These are phyloP conservation scores for Neopestalotiopsis sp. DNA, from an alignment of 2,329 filamentous ascomycete genomes.

Conservation along the genomic window DNA sequence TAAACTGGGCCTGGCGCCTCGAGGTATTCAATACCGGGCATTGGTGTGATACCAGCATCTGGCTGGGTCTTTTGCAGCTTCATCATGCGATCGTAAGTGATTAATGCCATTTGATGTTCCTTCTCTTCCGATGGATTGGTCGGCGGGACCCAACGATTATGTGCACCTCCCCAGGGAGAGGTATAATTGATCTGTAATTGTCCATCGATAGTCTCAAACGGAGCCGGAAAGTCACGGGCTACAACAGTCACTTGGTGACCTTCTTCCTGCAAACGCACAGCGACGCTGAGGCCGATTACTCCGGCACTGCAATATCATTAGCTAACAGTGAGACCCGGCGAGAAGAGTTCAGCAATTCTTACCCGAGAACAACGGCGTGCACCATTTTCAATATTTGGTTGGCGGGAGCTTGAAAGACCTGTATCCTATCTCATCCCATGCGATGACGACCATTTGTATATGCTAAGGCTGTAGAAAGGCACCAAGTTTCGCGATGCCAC, in stretches of 20 bases:
- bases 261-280: slow-evolving; percentile 49
- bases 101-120: slow-evolving; percentile 49
- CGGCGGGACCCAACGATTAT: slow-evolving; percentile 57
- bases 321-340: background rate
- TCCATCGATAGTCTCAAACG: slow-evolving; percentile 49
- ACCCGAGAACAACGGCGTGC: slow-evolving; percentile 34
- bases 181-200: slow-evolving; percentile 53
- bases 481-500: background rate
- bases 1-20: slow-evolving; percentile 51
- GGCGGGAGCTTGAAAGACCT: background rate
- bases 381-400: slow-evolving; percentile 23
- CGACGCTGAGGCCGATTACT: slow-evolving; percentile 55
- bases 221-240: slow-evolving; percentile 51
- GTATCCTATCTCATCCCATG: background rate
- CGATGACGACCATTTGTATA: background rate
- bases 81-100: slow-evolving; percentile 49
- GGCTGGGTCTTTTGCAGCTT: slow-evolving; percentile 33
- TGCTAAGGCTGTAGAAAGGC: background rate
- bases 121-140: slow-evolving; percentile 36
- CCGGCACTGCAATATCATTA: slow-evolving; percentile 47
- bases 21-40: slow-evolving; percentile 57
- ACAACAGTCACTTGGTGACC: slow-evolving; percentile 48
- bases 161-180: slow-evolving; percentile 62
- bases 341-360: slow-evolving; percentile 5
- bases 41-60: slow-evolving; percentile 52